A percentile compares a stretch with the other conserved stretches of the same genome.
Conservation (phyloP, 345 rosid genomes). For the Syzygium aqueum region DNA sequence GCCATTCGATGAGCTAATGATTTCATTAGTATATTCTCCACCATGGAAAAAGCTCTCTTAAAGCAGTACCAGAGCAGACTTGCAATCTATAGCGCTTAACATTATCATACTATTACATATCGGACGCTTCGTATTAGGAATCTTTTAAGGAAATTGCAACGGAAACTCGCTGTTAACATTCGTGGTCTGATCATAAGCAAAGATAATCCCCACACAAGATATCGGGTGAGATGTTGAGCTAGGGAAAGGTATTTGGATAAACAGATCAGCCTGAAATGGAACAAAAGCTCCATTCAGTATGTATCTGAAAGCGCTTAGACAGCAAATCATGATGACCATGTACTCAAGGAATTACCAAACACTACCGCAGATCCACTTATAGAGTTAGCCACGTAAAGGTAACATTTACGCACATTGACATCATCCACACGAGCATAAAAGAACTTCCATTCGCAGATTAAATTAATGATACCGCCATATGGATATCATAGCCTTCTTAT, state of each 20-base stretch:
- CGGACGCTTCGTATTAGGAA: background rate
- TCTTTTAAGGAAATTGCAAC: background rate
- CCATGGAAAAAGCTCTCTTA: background rate
- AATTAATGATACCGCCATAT: background rate
- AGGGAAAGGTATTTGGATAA: background rate
- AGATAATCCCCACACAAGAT: background rate
- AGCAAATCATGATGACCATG: background rate
- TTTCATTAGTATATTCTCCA: background rate
- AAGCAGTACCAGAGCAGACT: background rate
- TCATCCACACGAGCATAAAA: background rate
- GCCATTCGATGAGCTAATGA: background rate
- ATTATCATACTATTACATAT: background rate
- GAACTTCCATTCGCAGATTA: background rate
- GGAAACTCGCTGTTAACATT: background rate
- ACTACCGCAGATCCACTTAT: background rate
- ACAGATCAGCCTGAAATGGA: background rate
- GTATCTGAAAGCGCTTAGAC: background rate
- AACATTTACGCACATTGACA: background rate
- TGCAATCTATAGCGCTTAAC: background rate
- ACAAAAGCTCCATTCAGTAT: background rate
- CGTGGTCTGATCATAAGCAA: background rate
- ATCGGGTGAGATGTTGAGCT: background rate
- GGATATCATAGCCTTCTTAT: background rate
- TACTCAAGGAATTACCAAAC: background rate
- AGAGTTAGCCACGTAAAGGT: background rate